Percentiles rank a stretch among this genome's conserved stretches.
phyloP scores from a whole-genome alignment of 208 protist species.

The Trypanosoma theileri region DNA sequence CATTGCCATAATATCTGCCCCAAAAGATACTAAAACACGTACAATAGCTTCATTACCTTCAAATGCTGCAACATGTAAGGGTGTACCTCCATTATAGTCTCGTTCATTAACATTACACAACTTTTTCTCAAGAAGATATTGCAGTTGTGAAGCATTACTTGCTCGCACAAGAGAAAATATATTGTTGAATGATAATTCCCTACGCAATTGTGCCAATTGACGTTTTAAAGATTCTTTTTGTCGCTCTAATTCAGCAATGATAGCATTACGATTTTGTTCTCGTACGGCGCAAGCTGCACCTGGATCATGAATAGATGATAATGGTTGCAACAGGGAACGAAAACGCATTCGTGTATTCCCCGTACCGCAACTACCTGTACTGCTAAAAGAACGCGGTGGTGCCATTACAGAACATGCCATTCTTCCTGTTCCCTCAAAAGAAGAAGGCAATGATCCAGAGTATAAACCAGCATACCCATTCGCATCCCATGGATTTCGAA shows the following conservation, averaged over 20 bases:
- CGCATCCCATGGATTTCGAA: background rate
- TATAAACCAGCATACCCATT: too few relatives aligned
- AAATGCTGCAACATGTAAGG: conserved; percentile 78
- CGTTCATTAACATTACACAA: conserved; percentile 73
- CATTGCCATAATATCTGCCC: conserved; percentile 66
- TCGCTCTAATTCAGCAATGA: conserved; percentile 73
- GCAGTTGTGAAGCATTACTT: conserved; percentile 75
- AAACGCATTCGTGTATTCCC: background rate
- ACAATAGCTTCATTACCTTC: conserved; percentile 82
- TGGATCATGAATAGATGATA: conserved; percentile 17
- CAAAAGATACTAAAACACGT: conserved; percentile 77
- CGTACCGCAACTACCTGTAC: background rate
- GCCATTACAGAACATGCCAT: too few relatives aligned
- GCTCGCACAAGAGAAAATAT: conserved; percentile 83
- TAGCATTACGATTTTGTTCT: conserved; percentile 48
- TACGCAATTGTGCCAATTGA: conserved; percentile 50
- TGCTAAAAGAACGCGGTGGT: too few relatives aligned
- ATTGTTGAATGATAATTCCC: conserved; percentile 61
- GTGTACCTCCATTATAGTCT: conserved; percentile 89
- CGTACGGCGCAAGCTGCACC: conserved; percentile 28
- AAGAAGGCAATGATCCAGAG: too few relatives aligned
- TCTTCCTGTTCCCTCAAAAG: too few relatives aligned
- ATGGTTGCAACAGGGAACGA: conserved; percentile 6
- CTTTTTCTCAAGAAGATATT: conserved; percentile 65
- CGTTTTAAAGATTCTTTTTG: conserved; percentile 53